Conservation (phyloP, 345 rosid genomes). For the thale cress (Arabidopsis thaliana) region DNA sequence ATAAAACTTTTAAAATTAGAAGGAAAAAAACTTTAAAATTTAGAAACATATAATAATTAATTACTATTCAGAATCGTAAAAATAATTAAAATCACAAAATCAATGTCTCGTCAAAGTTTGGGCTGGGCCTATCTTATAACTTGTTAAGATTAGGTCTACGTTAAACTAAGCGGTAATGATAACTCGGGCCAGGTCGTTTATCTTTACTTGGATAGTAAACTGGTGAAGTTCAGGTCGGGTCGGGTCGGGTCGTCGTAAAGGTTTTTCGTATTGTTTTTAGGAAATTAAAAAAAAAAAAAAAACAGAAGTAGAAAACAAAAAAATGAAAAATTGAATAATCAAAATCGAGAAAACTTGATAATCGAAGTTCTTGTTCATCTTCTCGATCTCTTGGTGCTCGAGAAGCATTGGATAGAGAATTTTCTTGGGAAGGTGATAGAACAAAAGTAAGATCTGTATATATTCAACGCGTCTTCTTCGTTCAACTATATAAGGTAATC, state of each 20-base stretch:
- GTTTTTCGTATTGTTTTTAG: not conserved
- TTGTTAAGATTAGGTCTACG: not conserved
- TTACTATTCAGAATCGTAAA: too few relatives aligned
- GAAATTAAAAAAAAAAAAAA: not conserved
- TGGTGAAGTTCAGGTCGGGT: not conserved
- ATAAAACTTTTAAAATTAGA: too few relatives aligned
- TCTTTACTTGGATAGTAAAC: not conserved
- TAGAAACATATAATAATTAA: too few relatives aligned
- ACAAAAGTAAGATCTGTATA: slow-evolving; percentile 39
- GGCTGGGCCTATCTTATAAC: too few relatives aligned
- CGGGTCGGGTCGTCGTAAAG: not conserved
- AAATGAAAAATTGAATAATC: slow-evolving; percentile 32
- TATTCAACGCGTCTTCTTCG: slow-evolving; percentile 23
- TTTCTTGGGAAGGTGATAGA: slow-evolving; percentile 24
- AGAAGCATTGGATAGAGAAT: slow-evolving; percentile 28
- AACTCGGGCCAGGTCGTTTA: not conserved
- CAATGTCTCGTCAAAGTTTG: too few relatives aligned
- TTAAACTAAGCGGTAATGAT: not conserved
- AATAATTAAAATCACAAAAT: too few relatives aligned
- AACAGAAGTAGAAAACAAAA: not conserved
- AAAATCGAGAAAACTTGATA: slow-evolving; percentile 44
- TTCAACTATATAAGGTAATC: slow-evolving; percentile 45
- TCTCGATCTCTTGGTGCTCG: slow-evolving; percentile 46
- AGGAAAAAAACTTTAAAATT: too few relatives aligned
- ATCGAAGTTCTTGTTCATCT: slow-evolving; percentile 37